Base-by-base conservation (phyloP, 164 flowering plant species). In the Sedum album region DNA sequence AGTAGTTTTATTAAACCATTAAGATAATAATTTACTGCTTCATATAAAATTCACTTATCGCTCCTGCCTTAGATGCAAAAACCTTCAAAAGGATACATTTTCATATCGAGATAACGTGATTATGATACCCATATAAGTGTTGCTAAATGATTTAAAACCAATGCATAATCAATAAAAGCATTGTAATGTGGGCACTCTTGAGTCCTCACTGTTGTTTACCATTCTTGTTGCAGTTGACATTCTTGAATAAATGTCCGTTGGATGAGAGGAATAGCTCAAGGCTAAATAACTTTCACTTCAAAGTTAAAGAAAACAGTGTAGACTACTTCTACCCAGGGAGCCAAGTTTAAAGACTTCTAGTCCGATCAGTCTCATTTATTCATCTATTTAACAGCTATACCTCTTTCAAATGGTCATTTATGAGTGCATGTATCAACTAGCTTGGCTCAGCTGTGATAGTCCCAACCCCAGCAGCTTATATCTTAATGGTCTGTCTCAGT, bases 281-380 rank as follows among this genome's bases (percentile, higher is more conserved):
- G 51, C 57, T 79, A 33, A 69, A 69, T 35, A 93, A 87, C 77
- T 86, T 90, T 72, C 96, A 90, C 38, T 93, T 86, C 83, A 88
- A 77, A 76, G 71, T 90, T 31, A 90, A 85, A 78, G 96, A 93
- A 75, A 88, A 79, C 60, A 70, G 68, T 11, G 82, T 82, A 30
- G 93, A 87, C 17, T 88, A 75, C 78, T 90, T 93, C 71, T 84
- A 83, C 76, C 93, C 95, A 5, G 98, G 98, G 28, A 83, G 76
- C 71, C 76, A 61, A 69, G 71, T 73, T 42, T 85, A 83, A 84
- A 66, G 71, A n/a, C 57, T 9, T 6, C 26, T 11, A 6, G 26
- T 51, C 28, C 18, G 51, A 5, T 46, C n/a, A 17, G 2, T 46
- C 23, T 23, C 13, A 21, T 53, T 53, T 25, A 53, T 49, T 53